phyloP scores from a whole-genome alignment of 495 filamentous ascomycete species.

The Hypoxylon intermedium region DNA sequence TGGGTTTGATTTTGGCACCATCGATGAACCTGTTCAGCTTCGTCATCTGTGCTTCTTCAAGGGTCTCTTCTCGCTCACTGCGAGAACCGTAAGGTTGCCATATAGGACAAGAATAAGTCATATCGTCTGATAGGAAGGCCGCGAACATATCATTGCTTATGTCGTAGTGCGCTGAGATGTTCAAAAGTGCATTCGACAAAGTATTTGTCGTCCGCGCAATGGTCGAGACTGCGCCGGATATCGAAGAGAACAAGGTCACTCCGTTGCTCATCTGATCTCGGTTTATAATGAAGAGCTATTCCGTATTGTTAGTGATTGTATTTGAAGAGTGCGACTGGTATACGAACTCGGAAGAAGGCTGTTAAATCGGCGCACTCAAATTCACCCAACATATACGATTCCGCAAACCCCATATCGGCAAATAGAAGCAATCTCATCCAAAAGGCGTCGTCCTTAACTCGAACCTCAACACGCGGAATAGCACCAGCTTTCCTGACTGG shows the following conservation, averaged over 20 bases:
- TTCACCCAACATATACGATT: constrained; percentile 75
- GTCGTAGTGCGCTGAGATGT: constrained; percentile 75
- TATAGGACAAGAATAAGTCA: constrained; percentile 79
- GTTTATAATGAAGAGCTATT: constrained; percentile 69
- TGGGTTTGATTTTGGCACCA: constrained; percentile 63
- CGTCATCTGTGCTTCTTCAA: constrained; percentile 68
- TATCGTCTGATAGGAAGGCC: constrained; percentile 73
- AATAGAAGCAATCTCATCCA: constrained; percentile 70
- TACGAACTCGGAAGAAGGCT: constrained; percentile 65
- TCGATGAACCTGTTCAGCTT: constrained; percentile 69
- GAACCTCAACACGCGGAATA: constrained; percentile 52
- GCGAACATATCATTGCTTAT: constrained; percentile 77
- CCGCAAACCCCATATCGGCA: constrained; percentile 77
- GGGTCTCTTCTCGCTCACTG: constrained; percentile 53
- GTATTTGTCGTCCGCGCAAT: constrained; percentile 68
- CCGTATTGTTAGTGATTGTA: constrained; percentile 7
- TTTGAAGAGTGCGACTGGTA: not conserved
- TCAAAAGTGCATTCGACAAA: constrained; percentile 67
- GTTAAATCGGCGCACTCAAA: constrained; percentile 67
- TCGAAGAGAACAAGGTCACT: constrained; percentile 63
- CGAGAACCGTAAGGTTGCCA: constrained; percentile 53
- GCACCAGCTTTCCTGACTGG: constrained; percentile 29
- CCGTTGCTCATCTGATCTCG: constrained; percentile 63
- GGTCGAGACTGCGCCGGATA: constrained; percentile 58
- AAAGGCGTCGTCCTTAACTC: constrained; percentile 66